Percentiles rank a stretch among this genome's conserved stretches.
Evolutionary conservation across 106 monocot genomes (phyloP).

Genomic region (Alisma plantagoaquatica): DNA sequence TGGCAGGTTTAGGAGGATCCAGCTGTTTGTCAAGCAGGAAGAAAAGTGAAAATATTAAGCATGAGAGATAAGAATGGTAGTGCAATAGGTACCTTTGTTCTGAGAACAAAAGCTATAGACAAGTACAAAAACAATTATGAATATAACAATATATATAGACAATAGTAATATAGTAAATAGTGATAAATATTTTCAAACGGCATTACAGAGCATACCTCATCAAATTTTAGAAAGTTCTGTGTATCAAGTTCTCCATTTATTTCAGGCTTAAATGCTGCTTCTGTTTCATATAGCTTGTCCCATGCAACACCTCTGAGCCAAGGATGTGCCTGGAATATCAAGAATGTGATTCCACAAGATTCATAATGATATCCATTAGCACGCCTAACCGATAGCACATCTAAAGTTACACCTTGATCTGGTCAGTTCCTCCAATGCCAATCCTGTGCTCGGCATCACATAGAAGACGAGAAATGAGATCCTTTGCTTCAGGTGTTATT

Average conservation of each 20-base stretch:
- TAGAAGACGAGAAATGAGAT: constrained; percentile 69
- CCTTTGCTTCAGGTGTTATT: constrained; percentile 52
- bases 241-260: too few species aligned
- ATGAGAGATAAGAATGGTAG: too few species aligned
- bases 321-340: constrained; percentile 55
- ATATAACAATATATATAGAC: too few species aligned
- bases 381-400: neutral
- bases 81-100: neutral
- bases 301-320: constrained; percentile 64
- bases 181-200: too few species aligned
- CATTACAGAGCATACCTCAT: constrained; percentile 43
- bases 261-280: constrained; percentile 81
- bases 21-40: constrained; percentile 25
- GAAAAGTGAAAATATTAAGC: too few species aligned
- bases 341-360: constrained; percentile 6
- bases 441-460: constrained; percentile 76
- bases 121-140: too few species aligned
- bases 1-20: constrained; percentile 34
- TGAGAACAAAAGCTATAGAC: neutral
- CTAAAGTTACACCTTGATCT: constrained; percentile 46
- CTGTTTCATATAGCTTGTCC: constrained; percentile 83
- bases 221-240: constrained; percentile 76
- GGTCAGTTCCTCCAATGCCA: constrained; percentile 56
- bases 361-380: neutral
- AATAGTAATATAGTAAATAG: too few species aligned